Evolutionary conservation across 1,139 yeast species (phyloP).

Genomic region (Nematodospora anomalae): DNA sequence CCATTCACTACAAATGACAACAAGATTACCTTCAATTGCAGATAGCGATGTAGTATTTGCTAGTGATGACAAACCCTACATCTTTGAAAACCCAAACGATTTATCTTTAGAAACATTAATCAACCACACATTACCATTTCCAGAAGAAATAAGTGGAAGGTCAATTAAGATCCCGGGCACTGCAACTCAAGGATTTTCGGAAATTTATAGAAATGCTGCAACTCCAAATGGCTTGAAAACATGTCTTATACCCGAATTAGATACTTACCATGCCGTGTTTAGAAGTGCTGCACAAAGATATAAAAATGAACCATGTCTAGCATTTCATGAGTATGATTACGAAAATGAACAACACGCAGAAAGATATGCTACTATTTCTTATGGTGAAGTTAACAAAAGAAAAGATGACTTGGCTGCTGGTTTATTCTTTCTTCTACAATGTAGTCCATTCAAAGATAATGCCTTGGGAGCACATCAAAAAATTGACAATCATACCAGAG

Average conservation of each 20-base stretch:
- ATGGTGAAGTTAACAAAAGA: constrained; percentile 21
- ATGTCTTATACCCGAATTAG: constrained; percentile 23
- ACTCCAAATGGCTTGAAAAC: constrained; percentile 24
- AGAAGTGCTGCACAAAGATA: constrained; percentile 21
- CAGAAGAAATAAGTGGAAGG: constrained; percentile 13
- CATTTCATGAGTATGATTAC: constrained; percentile 33
- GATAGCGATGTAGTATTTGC: constrained; percentile 13
- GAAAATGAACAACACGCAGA: constrained; percentile 22
- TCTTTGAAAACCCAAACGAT: constrained; percentile 20
- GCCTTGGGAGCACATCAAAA: constrained; percentile 25
- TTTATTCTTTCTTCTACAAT: constrained; percentile 28
- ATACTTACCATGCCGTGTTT: constrained; percentile 31
- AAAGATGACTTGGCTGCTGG: constrained; percentile 34
- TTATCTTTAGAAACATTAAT: constrained; percentile 19
- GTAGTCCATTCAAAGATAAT: constrained; percentile 28
- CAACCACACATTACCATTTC: constrained; percentile 27
- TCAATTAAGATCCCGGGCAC: constrained; percentile 34
- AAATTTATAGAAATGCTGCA: constrained; percentile 34
- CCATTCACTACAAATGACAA: too few species aligned
- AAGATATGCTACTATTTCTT: constrained; percentile 22
- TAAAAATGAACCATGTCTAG: constrained; percentile 29
- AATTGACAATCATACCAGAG: constrained; percentile 26
- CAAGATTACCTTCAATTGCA: constrained; percentile 14
- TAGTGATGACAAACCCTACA: constrained; percentile 14
- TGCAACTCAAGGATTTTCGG: constrained; percentile 29